Evolutionary conservation across 1,139 yeast genomes (phyloP).

Genomic region (Wickerhamiella infanticola): DNA sequence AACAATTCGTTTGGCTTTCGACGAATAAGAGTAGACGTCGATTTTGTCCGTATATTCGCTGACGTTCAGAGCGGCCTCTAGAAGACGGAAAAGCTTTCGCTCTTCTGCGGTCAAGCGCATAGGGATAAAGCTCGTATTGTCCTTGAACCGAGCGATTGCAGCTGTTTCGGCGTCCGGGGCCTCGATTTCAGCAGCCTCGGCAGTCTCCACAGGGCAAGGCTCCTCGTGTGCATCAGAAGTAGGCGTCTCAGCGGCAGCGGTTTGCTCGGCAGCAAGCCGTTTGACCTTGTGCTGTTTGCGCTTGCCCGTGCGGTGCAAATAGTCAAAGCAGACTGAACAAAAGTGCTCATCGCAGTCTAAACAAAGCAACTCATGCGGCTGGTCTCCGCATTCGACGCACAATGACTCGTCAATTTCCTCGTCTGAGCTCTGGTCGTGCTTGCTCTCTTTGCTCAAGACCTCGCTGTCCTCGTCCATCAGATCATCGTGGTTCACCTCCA

Average conservation of each 20-base stretch:
- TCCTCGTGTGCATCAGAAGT: background rate
- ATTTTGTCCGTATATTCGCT: slow-evolving; percentile 64
- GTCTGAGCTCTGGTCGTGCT: slow-evolving; percentile 7
- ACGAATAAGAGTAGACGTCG: slow-evolving; percentile 45
- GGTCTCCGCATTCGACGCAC: slow-evolving; percentile 57
- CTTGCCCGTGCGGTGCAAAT: slow-evolving; percentile 51
- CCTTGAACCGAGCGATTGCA: slow-evolving; percentile 26
- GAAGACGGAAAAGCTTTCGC: slow-evolving; percentile 42
- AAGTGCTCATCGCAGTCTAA: slow-evolving; percentile 45
- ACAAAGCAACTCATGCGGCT: slow-evolving; percentile 46
- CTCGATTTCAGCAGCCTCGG: slow-evolving; percentile 9
- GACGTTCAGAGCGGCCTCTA: slow-evolving; percentile 58
- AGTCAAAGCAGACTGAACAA: slow-evolving; percentile 50
- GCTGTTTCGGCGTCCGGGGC: slow-evolving; percentile 14
- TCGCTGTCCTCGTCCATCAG: slow-evolving; percentile 15
- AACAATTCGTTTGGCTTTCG: slow-evolving; percentile 51
- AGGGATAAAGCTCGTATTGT: slow-evolving; percentile 43
- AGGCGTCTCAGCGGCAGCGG: background rate
- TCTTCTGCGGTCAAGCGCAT: slow-evolving; percentile 49
- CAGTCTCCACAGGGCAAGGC: background rate
- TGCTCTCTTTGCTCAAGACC: background rate
- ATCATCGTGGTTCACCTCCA: slow-evolving; percentile 18
- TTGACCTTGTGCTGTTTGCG: slow-evolving; percentile 22
- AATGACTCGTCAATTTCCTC: slow-evolving; percentile 22
- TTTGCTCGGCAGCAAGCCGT: slow-evolving; percentile 6